Evolutionary conservation across 1,139 yeast species (phyloP).

Genomic region (Suhomyces chickasaworum): DNA sequence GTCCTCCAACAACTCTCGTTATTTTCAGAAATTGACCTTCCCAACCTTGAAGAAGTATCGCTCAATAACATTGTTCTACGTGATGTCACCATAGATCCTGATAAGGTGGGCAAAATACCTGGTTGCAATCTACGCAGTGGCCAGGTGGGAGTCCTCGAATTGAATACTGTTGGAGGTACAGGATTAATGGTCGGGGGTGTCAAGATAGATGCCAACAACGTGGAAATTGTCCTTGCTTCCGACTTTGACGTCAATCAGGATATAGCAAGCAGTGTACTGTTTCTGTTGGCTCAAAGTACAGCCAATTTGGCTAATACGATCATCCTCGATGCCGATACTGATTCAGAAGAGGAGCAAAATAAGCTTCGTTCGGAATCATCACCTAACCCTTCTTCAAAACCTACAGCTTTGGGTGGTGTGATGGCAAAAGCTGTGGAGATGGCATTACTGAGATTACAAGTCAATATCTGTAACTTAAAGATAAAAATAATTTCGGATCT

Average conservation of each 20-base stretch:
- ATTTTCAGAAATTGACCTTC: conserved; percentile 78
- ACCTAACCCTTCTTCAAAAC: conserved; percentile 19
- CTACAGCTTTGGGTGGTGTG: conserved; percentile 53
- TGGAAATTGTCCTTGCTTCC: conserved; percentile 59
- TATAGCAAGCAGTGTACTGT: conserved; percentile 36
- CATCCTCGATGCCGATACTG: conserved; percentile 31
- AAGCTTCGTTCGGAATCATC: conserved; percentile 3
- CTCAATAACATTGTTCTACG: conserved; percentile 55
- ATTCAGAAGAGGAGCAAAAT: conserved; percentile 14
- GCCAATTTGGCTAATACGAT: conserved; percentile 66
- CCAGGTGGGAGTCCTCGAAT: conserved; percentile 52
- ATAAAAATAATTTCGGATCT: conserved; percentile 55
- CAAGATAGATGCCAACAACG: conserved; percentile 56
- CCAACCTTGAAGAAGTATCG: conserved; percentile 76
- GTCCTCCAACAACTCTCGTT: conserved; percentile 80
- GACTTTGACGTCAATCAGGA: conserved; percentile 36
- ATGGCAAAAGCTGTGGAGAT: conserved; percentile 67
- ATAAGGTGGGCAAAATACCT: conserved; percentile 63
- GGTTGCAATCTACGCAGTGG: conserved; percentile 70
- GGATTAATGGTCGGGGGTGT: conserved; percentile 59
- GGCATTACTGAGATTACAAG: conserved; percentile 63
- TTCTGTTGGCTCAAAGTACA: conserved; percentile 62
- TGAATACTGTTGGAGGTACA: conserved; percentile 33
- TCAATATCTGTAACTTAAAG: conserved; percentile 46
- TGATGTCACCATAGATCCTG: conserved; percentile 73